Evolutionary conservation across 208 protist species (phyloP).

Genomic region (Leishmania braziliensis): DNA sequence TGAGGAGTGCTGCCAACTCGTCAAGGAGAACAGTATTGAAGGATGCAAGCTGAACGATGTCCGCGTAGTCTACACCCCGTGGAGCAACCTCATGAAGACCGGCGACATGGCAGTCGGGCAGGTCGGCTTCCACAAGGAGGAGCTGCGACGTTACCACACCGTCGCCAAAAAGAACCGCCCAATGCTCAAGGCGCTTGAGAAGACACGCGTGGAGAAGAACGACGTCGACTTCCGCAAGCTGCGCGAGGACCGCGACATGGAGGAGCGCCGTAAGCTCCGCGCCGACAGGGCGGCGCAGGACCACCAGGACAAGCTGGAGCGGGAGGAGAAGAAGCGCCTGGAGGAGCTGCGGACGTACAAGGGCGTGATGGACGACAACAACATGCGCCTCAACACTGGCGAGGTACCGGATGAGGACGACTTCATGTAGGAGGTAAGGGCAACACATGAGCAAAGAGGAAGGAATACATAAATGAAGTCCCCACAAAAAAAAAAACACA

Average conservation of each 20-base stretch:
- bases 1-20: slow-evolving; percentile 96
- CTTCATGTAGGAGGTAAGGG: slow-evolving; percentile 85
- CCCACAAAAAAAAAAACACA: neutral
- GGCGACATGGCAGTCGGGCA: slow-evolving; percentile 96
- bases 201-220: slow-evolving; percentile 93
- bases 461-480: neutral
- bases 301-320: slow-evolving; percentile 66
- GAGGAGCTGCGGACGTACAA: slow-evolving; percentile 84
- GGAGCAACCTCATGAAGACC: slow-evolving; percentile 97
- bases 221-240: slow-evolving; percentile 82
- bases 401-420: slow-evolving; percentile 93
- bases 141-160: slow-evolving; percentile 73
- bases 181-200: slow-evolving; percentile 93
- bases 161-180: slow-evolving; percentile 85
- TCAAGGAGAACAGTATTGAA: slow-evolving; percentile 97
- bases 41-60: slow-evolving; percentile 94
- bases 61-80: slow-evolving; percentile 96
- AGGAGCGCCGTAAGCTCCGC: slow-evolving; percentile 57
- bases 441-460: neutral
- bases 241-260: slow-evolving; percentile 78
- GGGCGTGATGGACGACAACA: slow-evolving; percentile 73
- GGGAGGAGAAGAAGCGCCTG: slow-evolving; percentile 74
- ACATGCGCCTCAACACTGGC: slow-evolving; percentile 86
- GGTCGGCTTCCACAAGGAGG: slow-evolving; percentile 94
- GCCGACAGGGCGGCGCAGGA: slow-evolving; percentile 44